Percentiles rank a stretch among this genome's conserved stretches.
phyloP scores from a whole-genome alignment of 1,284 basidiomycete species.

The Apiotrichum veenhuisii region DNA sequence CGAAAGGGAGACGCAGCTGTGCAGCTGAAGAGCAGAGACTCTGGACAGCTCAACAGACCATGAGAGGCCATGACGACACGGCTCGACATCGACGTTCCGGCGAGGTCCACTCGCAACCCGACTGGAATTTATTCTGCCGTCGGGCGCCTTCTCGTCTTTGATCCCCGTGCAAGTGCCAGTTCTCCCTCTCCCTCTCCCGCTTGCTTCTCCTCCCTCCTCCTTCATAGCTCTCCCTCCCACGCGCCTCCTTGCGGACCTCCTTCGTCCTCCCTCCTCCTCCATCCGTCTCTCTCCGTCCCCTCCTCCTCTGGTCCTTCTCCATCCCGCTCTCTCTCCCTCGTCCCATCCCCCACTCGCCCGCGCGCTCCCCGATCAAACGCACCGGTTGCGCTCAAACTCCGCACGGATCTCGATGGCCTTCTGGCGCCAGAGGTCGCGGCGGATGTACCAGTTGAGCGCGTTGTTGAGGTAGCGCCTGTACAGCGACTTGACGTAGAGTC shows the following conservation, averaged over 20 bases:
- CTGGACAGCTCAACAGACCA: too few species aligned
- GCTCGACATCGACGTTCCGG: too few species aligned
- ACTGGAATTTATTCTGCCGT: too few species aligned
- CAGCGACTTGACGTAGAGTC: constrained; percentile 80
- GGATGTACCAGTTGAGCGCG: constrained; percentile 81
- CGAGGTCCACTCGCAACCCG: too few species aligned
- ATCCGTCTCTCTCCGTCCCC: too few species aligned
- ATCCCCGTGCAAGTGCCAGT: too few species aligned
- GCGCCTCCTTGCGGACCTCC: not conserved
- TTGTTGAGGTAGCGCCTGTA: constrained; percentile 83
- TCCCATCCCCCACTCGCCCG: not conserved
- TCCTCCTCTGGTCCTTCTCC: not conserved
- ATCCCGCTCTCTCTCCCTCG: not conserved
- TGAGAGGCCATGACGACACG: too few species aligned
- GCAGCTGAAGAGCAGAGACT: too few species aligned
- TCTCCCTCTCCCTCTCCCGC: not conserved
- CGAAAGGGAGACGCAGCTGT: too few species aligned
- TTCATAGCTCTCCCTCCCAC: too few species aligned
- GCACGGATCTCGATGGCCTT: constrained; percentile 80
- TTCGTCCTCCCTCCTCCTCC: not conserved
- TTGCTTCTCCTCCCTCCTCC: not conserved
- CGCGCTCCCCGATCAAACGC: constrained; percentile 33
- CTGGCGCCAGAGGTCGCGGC: constrained; percentile 77
- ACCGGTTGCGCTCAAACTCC: constrained; percentile 89
- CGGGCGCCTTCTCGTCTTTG: too few species aligned